Conservation (phyloP, 2,329 filamentous ascomycete genomes). For the Mycosphaerella sp. region DNA sequence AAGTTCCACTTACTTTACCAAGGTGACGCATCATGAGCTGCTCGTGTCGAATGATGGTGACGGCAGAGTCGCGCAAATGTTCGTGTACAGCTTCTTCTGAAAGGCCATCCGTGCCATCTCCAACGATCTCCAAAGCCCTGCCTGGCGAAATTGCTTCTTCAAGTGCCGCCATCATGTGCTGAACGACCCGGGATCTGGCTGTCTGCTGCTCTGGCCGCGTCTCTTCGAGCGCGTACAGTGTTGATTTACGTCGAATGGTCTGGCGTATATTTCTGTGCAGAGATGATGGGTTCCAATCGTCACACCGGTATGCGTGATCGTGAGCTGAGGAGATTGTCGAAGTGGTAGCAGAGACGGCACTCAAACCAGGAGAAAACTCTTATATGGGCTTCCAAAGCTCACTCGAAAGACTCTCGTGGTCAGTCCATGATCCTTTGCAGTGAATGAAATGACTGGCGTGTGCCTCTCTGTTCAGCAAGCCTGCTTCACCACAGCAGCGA, state of each 20-base stretch:
- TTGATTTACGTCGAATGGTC: not conserved
- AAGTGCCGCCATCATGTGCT: not conserved
- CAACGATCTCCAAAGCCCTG: not conserved
- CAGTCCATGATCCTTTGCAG: no score
- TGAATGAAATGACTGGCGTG: no score
- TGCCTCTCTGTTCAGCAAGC: no score
- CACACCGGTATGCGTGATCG: no score
- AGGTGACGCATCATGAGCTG: constrained; percentile 2
- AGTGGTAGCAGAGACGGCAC: no score
- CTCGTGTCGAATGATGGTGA: constrained; percentile 2
- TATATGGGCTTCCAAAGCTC: no score
- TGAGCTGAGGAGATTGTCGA: no score
- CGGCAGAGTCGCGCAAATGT: not conserved
- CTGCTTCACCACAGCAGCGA: no score
- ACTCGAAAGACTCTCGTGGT: no score
- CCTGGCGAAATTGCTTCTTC: not conserved
- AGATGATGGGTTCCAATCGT: no score
- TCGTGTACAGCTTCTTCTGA: constrained; percentile 1
- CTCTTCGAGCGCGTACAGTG: not conserved
- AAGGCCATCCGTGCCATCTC: not conserved
- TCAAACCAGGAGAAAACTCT: no score
- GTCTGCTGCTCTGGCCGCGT: not conserved
- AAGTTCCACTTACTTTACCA: not conserved
- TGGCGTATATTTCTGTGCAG: no score
- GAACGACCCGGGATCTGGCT: not conserved